Base-by-base conservation (phyloP, 805 yeast species). In the Yamadazyma phyllophila region DNA sequence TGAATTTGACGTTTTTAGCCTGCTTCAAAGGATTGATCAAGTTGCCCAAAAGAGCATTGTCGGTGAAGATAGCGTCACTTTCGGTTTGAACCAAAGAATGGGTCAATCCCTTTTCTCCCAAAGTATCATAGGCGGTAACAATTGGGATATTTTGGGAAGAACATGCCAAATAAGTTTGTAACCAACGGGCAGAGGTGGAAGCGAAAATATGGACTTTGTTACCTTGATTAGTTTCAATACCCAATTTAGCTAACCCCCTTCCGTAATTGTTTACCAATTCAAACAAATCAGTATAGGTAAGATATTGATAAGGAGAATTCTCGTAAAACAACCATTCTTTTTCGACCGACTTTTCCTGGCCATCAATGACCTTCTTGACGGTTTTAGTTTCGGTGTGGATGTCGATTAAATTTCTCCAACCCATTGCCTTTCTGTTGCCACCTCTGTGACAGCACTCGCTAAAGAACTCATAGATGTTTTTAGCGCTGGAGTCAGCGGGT, bases 41-140 rank as follows among this genome's bases (percentile, higher is more conserved):
- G 46, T 83, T 77, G 29, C 61, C 59, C 55, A 94, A 74, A 49
- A 91, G 75, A 14, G 78, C 73, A 60, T 86, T 90, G 63, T 94
- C 98, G 38, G 96, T 86, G 67, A 85, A 89, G 48, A 94, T 74
- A 16, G 84, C 96, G 44, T 67, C 74, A 24, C 96, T 81, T 40
- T 76, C 87, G 3, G 98, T 89, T 69, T 91, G 88, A 34, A 78
- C 75, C 60, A 94, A 74, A 2, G 97, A 90, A 67, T 86, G 96
- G 46, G 84, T 85, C 60, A 91, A 76, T 17, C 96, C 96, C 31
- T 77, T 76, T 66, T 89, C 96, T 47, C 97, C 97, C 54, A 91
- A 75, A 36, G 97, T 89, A 65, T 91, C 97, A 66, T 94, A 94
- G 32, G 99, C 98, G 12, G 99, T 94, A 34, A 90, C 98, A 46